Base-by-base conservation (phyloP, 768 basidiomycete genomes). In the Kwoniella sp. region DNA sequence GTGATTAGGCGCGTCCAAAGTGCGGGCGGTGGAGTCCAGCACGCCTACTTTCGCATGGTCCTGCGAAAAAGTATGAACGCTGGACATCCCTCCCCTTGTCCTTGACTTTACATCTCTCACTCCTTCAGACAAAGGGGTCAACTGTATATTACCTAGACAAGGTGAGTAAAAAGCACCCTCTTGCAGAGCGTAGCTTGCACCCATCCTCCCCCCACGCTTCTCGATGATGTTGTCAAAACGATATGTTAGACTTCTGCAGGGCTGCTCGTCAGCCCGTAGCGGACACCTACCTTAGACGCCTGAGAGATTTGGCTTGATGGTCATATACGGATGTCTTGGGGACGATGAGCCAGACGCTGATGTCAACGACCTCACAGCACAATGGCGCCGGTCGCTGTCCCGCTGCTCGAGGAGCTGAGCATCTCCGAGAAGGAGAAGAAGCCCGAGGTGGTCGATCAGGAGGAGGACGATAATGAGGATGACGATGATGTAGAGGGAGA, bases 201-300 rank as follows among this genome's bases (percentile, higher is more conserved):
- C n/a, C n/a, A n/a, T n/a, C n/a, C 40, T 33, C 27, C 31, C 44
- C 17, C 23, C 15, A 8, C 27, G 9, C 23, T 37, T 29, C 42
- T 54, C 52, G 34, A 61, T 60, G 63, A 60, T 65, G 59, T 53
- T 48, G 59, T 66, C 58, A 60, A 40, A 26, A 52, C 48, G 60
- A 63, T 65, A 69, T 69, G 67, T 69, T 69, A 69, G 67, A 69
- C 67, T 69, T 64, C 67, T 60, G 56, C 42, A 57, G 59, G n/a
- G 42, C 31, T 43, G 26, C 19, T 46, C 28, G 26, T 43, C 20
- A 43, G 39, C 36, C 50, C 52, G 45, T 36, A 53, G 60, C 47
- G 46, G 57, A 63, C 49, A 53, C 49, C 17, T 32, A 34, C 53
- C 17, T 48, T 40, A 29, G 52, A 56, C 53, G 26, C 27, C 62